These are phyloP conservation scores for Aureobasidium sp. DNA, from an alignment of 2,329 filamentous ascomycete genomes.

Conservation along the genomic window DNA sequence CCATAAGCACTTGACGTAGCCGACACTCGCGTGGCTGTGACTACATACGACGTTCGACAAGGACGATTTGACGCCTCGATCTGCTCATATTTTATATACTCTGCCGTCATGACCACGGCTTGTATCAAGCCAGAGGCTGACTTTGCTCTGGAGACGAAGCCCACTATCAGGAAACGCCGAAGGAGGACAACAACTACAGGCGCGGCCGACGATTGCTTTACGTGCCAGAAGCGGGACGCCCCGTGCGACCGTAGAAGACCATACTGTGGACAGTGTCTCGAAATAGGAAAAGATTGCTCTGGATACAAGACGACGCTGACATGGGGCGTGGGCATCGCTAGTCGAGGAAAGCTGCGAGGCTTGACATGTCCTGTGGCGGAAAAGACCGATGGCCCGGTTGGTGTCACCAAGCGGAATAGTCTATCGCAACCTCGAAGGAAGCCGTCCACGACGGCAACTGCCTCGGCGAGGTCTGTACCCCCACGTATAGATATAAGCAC, in stretches of 20 bases:
- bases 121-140: not conserved
- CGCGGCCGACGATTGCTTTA: slow-evolving; percentile 90
- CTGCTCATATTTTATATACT: not conserved
- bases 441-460: slow-evolving; percentile 19
- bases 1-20: not conserved
- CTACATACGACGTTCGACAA: not conserved
- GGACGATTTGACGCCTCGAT: not conserved
- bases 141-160: not conserved
- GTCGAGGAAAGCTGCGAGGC: slow-evolving; percentile 86
- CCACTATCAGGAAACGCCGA: slow-evolving; percentile 56
- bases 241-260: slow-evolving; percentile 88
- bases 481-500: not conserved
- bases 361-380: slow-evolving; percentile 64
- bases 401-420: slow-evolving; percentile 23
- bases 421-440: slow-evolving; percentile 21
- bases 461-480: not conserved
- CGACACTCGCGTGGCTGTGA: not conserved
- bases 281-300: slow-evolving; percentile 84
- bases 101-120: not conserved
- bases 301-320: slow-evolving; percentile 96
- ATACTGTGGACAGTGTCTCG: slow-evolving; percentile 91
- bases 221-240: slow-evolving; percentile 74
- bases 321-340: slow-evolving; percentile 93
- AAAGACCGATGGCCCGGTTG: slow-evolving; percentile 28
- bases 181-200: slow-evolving; percentile 83